These are phyloP conservation scores for Fusarium penzigii DNA, from an alignment of 2,329 filamentous ascomycete species.

Conservation along the genomic window DNA sequence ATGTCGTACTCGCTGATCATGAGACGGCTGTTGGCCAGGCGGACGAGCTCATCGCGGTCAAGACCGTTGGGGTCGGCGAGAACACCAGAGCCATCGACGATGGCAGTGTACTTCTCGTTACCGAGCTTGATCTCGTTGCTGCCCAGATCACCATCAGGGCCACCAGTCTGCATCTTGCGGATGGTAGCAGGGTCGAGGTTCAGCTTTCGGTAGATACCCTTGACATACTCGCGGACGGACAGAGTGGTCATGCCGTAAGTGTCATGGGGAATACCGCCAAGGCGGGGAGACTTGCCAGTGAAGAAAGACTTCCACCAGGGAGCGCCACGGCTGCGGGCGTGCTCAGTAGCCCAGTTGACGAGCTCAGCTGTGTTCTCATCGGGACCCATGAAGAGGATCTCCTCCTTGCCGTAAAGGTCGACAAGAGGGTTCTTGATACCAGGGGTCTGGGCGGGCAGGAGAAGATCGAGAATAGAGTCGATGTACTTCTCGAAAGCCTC, in stretches of 20 bases:
- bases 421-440: conserved; percentile 99
- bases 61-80: conserved; percentile 91
- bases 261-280: conserved; percentile 96
- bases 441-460: conserved; percentile 84
- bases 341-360: conserved; percentile 98
- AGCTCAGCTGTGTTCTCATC: conserved; percentile 98
- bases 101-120: conserved; percentile 91
- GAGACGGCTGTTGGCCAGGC: conserved; percentile 79
- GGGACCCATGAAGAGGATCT: conserved; percentile 98
- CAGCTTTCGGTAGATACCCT: conserved; percentile 96
- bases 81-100: conserved; percentile 96
- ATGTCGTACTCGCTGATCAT: conserved; percentile 91
- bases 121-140: conserved; percentile 97
- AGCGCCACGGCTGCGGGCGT: conserved; percentile 82
- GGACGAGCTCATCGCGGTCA: conserved; percentile 77
- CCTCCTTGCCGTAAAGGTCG: conserved; percentile 89
- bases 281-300: conserved; percentile 94
- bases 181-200: conserved; percentile 83
- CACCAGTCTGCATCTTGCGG: conserved; percentile 95
- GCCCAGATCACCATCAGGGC: conserved; percentile 92
- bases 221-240: conserved; percentile 92
- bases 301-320: conserved; percentile 99
- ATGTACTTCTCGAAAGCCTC: conserved; percentile 99
- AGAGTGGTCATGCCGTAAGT: conserved; percentile 96
- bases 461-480: conserved; percentile 93